Evolutionary conservation across 768 basidiomycete genomes (phyloP).

Genomic region (Mycena haematopus): DNA sequence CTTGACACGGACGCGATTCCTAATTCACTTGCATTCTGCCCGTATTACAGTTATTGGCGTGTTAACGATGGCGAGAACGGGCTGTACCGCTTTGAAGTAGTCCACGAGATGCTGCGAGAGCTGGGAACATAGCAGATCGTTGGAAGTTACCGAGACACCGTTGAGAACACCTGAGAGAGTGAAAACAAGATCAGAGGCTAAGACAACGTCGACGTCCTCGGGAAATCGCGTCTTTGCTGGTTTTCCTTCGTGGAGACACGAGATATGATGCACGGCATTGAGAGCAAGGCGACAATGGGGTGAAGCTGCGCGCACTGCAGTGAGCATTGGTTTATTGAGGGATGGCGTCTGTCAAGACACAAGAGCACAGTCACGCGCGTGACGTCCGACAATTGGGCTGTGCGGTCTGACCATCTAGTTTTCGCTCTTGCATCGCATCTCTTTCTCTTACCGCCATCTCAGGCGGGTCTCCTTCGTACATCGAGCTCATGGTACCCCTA

Average conservation of each 20-base stretch:
- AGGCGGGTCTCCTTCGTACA: slow-evolving; percentile 24
- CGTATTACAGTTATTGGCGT: not conserved
- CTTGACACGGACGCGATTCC: slow-evolving; percentile 66
- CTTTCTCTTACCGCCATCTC: slow-evolving; percentile 17
- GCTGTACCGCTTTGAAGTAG: slow-evolving; percentile 56
- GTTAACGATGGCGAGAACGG: slow-evolving; percentile 1
- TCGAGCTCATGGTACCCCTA: slow-evolving; percentile 30
- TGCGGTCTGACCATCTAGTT: slow-evolving; percentile 2
- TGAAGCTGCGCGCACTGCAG: slow-evolving; percentile 44
- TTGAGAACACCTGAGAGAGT: slow-evolving; percentile 62
- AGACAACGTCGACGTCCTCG: slow-evolving; percentile 54
- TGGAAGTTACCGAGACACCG: slow-evolving; percentile 44
- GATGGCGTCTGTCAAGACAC: not conserved
- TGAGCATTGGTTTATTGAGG: slow-evolving; percentile 6
- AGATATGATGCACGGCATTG: slow-evolving; percentile 42
- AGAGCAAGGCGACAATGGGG: slow-evolving; percentile 53
- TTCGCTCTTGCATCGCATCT: slow-evolving; percentile 13
- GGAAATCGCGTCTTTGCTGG: slow-evolving; percentile 37
- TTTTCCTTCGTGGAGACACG: slow-evolving; percentile 21
- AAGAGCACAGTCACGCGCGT: not conserved
- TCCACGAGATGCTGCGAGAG: slow-evolving; percentile 55
- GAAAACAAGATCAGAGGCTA: slow-evolving; percentile 56
- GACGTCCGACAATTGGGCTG: slow-evolving; percentile 3
- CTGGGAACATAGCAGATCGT: slow-evolving; percentile 54
- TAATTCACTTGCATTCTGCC: slow-evolving; percentile 64